Conservation (phyloP, 139 green algal genomes). For the Dunaliella primolecta region DNA sequence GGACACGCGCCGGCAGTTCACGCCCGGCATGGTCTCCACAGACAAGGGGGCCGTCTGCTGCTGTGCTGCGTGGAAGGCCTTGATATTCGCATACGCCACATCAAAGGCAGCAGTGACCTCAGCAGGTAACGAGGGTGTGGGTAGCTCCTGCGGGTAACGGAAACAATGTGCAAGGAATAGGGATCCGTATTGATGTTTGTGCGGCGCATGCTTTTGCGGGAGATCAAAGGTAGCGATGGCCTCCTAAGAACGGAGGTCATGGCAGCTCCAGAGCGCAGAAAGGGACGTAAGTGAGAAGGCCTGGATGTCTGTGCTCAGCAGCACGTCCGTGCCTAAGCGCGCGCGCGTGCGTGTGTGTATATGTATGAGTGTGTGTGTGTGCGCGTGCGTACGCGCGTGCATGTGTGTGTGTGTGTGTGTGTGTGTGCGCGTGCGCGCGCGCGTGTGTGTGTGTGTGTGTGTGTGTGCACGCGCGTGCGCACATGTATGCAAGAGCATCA, state of each 20-base stretch:
- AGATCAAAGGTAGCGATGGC: no score
- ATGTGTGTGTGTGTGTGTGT: neutral
- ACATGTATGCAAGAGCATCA: no score
- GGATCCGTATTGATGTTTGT: neutral
- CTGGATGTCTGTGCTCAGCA: no score
- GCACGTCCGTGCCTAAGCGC: no score
- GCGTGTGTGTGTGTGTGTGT: neutral
- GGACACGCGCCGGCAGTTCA: conserved; percentile 70
- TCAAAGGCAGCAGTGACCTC: conserved; percentile 87
- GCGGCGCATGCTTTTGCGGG: no score
- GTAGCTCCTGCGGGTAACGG: conserved; percentile 57
- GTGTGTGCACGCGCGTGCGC: no score
- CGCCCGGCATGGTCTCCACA: conserved; percentile 94
- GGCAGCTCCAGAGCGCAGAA: no score
- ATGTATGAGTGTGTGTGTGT: neutral
- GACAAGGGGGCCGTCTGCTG: conserved; percentile 37
- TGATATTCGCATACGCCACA: conserved; percentile 91
- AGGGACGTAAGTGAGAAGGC: no score
- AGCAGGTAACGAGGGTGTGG: conserved; percentile 65
- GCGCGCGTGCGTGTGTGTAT: neutral
- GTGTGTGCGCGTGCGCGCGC: neutral
- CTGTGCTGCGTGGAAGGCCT: conserved; percentile 91
- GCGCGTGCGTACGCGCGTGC: neutral
- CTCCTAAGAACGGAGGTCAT: no score
- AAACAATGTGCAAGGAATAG: neutral